phyloP scores from a whole-genome alignment of 129 eudicot species.

The Sambucus nigra region DNA sequence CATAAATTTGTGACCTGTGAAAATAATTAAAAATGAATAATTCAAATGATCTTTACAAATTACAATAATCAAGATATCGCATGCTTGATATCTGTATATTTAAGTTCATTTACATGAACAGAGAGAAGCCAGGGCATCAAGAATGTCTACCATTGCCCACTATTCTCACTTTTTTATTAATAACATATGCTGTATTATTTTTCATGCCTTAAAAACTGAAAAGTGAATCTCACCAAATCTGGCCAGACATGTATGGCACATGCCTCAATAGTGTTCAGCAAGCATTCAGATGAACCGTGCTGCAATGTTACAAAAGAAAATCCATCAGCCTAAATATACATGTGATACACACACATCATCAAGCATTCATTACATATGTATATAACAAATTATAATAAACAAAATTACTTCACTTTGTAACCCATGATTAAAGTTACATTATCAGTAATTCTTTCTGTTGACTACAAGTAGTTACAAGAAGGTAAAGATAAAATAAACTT shows the following conservation, averaged over 20 bases:
- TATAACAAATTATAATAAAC: not conserved
- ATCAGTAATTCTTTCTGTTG: not conserved
- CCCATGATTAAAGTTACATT: not conserved
- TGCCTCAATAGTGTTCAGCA: constrained; percentile 78
- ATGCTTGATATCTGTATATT: too few species aligned
- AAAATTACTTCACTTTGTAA: not conserved
- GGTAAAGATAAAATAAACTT: not conserved
- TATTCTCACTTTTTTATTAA: too few species aligned
- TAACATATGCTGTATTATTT: too few species aligned
- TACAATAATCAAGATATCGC: too few species aligned
- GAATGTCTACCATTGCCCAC: too few species aligned
- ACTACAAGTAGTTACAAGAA: not conserved
- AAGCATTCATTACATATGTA: not conserved
- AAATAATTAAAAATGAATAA: too few species aligned
- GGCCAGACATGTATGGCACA: constrained; percentile 91
- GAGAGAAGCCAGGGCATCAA: too few species aligned
- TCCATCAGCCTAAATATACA: constrained; percentile 8
- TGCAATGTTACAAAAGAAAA: constrained; percentile 26
- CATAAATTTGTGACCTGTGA: not conserved
- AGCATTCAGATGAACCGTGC: constrained; percentile 82
- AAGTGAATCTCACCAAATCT: constrained; percentile 49
- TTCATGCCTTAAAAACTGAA: not conserved
- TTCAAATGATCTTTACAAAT: not conserved
- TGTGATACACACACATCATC: not conserved
- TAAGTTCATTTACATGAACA: too few species aligned